These are phyloP conservation scores for Cryptococcus sp. DNA, from an alignment of 1,284 basidiomycete species.

Conservation along the genomic window DNA sequence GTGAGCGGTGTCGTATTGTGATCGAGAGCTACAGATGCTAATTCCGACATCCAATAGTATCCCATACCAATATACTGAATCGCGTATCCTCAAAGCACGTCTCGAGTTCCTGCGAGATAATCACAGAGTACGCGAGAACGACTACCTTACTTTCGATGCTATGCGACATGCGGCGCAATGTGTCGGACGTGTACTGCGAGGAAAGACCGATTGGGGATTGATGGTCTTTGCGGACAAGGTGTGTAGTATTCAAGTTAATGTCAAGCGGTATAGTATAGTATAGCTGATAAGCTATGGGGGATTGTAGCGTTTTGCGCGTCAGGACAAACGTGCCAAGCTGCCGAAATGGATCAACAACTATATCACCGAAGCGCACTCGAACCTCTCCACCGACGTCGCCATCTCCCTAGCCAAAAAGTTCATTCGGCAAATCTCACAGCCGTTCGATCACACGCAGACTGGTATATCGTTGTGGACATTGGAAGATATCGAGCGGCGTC, in stretches of 20 bases:
- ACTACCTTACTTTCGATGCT: conserved; percentile 98
- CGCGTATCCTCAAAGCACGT: conserved; percentile 93
- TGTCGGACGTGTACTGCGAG: conserved; percentile 93
- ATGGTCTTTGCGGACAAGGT: conserved; percentile 99
- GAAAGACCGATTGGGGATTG: conserved; percentile 98
- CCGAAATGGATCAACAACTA: conserved; percentile 99
- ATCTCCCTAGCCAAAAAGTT: conserved; percentile 93
- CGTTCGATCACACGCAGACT: conserved; percentile 90
- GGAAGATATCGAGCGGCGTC: conserved; percentile 52
- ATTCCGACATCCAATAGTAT: conserved; percentile 61
- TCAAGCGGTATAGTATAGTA: too few relatives aligned
- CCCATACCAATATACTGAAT: conserved; percentile 98
- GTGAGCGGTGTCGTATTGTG: conserved; percentile 56
- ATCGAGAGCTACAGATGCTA: too few relatives aligned
- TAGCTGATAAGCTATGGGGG: too few relatives aligned
- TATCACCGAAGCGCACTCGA: conserved; percentile 95
- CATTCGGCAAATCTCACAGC: conserved; percentile 97
- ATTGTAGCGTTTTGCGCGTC: conserved; percentile 87
- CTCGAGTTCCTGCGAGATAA: conserved; percentile 98
- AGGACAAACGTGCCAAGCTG: conserved; percentile 95
- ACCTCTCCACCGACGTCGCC: conserved; percentile 98
- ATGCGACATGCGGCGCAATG: conserved; percentile 99
- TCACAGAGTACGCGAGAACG: conserved; percentile 96
- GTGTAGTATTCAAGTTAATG: conserved; percentile 22
- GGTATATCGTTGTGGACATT: conserved; percentile 90